A percentile compares a stretch with the other conserved stretches of the same genome.
Conservation (phyloP, 495 filamentous ascomycete species). For the Penicillium odoratum region DNA sequence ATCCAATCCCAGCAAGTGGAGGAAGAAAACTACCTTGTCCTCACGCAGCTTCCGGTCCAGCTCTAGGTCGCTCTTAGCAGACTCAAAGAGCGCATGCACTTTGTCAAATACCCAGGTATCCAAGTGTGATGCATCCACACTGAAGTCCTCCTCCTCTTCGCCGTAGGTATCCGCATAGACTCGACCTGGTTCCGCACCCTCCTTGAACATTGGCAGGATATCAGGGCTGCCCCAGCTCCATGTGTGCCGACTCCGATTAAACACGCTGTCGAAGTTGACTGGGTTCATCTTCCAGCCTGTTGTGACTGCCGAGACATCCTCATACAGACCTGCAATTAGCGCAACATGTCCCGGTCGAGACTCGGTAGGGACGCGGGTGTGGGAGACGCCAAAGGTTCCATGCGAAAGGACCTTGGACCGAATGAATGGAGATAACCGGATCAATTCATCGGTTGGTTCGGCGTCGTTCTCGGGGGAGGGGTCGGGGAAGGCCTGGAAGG, state of each 20-base stretch:
- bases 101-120: constrained; percentile 97
- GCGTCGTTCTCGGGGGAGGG: constrained; percentile 68
- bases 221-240: constrained; percentile 99
- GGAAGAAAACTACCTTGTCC: constrained; percentile 92
- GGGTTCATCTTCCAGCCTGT: constrained; percentile 99
- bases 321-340: constrained; percentile 94
- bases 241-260: constrained; percentile 93
- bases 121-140: constrained; percentile 71
- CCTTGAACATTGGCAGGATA: constrained; percentile 95
- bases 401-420: constrained; percentile 82
- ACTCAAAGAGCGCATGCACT: constrained; percentile 80
- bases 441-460: constrained; percentile 54
- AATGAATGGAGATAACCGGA: constrained; percentile 89
- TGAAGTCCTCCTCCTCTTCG: constrained; percentile 88
- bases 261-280: constrained; percentile 97
- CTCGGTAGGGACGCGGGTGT: constrained; percentile 96
- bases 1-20: constrained; percentile 94
- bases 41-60: constrained; percentile 71
- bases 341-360: constrained; percentile 97
- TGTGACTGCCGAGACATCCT: constrained; percentile 96
- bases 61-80: constrained; percentile 75
- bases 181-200: constrained; percentile 83
- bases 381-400: constrained; percentile 98
- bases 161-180: constrained; percentile 84
- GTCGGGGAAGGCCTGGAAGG: constrained; percentile 91